Conservation (phyloP, 2,329 filamentous ascomycete species). For the Neofusicoccum sp. region DNA sequence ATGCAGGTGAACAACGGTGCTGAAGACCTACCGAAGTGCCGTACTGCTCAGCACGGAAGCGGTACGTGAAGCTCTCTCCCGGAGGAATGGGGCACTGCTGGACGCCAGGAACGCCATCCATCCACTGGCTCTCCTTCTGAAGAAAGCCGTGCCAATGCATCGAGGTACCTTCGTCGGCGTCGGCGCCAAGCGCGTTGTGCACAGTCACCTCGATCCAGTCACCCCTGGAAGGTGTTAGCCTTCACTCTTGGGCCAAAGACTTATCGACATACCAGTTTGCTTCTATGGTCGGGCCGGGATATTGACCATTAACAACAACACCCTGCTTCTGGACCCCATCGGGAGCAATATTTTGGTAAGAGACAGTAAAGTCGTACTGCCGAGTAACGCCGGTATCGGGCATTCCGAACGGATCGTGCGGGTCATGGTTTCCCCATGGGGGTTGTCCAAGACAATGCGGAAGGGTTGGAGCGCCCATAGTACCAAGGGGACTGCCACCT, state of each 20-base stretch:
- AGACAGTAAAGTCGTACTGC: constrained; percentile 20
- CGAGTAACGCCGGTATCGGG: constrained; percentile 35
- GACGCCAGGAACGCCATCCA: constrained; percentile 37
- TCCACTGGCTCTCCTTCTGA: constrained; percentile 34
- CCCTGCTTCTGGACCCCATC: constrained; percentile 31
- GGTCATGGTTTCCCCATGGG: background rate
- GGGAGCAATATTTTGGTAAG: constrained; percentile 21
- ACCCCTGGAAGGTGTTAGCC: constrained; percentile 24
- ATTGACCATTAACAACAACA: constrained; percentile 32
- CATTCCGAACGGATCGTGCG: constrained; percentile 20
- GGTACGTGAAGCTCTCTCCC: constrained; percentile 28
- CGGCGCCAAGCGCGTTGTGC: constrained; percentile 26
- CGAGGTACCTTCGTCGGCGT: constrained; percentile 33
- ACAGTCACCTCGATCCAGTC: constrained; percentile 27
- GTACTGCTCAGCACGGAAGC: constrained; percentile 30
- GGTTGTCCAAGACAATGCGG: background rate
- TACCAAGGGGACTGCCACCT: constrained; percentile 8
- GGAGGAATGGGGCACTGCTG: constrained; percentile 37
- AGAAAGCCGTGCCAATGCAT: constrained; percentile 36
- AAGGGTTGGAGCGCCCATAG: constrained; percentile 3
- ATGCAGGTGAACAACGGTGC: no score
- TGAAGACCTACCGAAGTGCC: constrained; percentile 27
- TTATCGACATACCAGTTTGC: constrained; percentile 33
- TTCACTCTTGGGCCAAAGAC: constrained; percentile 25
- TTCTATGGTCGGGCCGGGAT: constrained; percentile 32